Evolutionary conservation across 176 grass and related monocot species (phyloP).

Genomic region (Musa troglodytarum): DNA sequence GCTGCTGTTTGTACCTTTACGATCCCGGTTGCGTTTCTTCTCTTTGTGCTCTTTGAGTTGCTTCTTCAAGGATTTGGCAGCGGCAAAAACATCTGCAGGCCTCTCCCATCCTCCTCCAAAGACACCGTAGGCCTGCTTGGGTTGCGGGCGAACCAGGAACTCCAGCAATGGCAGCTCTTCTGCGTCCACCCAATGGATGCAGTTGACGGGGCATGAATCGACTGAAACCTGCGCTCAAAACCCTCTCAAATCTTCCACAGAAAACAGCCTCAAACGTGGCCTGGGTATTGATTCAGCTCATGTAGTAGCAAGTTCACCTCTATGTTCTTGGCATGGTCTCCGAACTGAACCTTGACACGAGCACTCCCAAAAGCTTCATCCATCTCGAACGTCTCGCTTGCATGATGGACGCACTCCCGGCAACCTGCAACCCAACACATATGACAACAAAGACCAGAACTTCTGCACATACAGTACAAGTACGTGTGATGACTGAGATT

Average conservation of each 20-base stretch:
- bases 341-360: conserved; percentile 42
- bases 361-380: conserved; percentile 46
- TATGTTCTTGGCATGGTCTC: conserved; percentile 36
- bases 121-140: conserved; percentile 4
- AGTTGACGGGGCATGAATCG: conserved; percentile 6
- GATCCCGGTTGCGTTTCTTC: too few species aligned
- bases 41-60: conserved; percentile 12
- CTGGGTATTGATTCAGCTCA: too few species aligned
- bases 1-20: too few species aligned
- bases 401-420: conserved; percentile 41
- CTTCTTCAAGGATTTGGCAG: conserved; percentile 11
- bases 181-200: conserved; percentile 8
- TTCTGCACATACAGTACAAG: too few species aligned
- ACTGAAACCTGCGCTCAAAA: background rate
- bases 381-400: conserved; percentile 44
- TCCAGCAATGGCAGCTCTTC: conserved; percentile 11
- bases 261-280: too few species aligned
- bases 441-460: too few species aligned
- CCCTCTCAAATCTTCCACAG: too few species aligned
- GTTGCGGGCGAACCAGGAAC: conserved; percentile 23
- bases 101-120: conserved; percentile 14
- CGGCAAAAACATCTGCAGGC: conserved; percentile 6
- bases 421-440: too few species aligned
- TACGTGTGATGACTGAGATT: too few species aligned
- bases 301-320: conserved; percentile 22